Percentiles rank a stretch among this genome's conserved stretches.
These are phyloP conservation scores for Colletotrichum costaricense DNA, from an alignment of 2,329 filamentous ascomycete species.

Conservation along the genomic window DNA sequence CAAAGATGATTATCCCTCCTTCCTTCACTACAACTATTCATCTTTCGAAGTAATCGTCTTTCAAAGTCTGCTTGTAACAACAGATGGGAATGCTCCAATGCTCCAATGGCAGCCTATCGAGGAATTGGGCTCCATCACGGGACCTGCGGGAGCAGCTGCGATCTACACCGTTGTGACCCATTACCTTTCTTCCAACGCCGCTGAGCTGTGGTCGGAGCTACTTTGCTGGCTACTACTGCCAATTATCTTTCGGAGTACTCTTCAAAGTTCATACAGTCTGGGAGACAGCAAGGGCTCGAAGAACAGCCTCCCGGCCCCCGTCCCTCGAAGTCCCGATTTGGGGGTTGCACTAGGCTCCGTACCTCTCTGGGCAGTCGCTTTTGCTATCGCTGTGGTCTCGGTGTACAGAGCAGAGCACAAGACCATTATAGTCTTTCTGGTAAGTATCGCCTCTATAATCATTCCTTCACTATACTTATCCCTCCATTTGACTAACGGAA, in stretches of 20 bases:
- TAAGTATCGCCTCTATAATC: not conserved
- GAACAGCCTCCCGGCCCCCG: not conserved
- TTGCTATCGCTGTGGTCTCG: not conserved
- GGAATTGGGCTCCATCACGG: not conserved
- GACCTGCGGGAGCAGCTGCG: not conserved
- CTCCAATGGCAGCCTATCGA: too few species aligned
- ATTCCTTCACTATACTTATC: not conserved
- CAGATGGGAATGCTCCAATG: too few species aligned
- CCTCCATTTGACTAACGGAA: not conserved
- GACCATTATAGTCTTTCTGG: not conserved
- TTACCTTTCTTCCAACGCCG: not conserved
- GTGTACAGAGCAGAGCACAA: not conserved
- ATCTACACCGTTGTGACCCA: not conserved
- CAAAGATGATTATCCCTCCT: too few species aligned
- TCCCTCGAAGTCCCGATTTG: not conserved
- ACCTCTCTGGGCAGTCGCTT: not conserved
- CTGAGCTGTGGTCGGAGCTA: not conserved
- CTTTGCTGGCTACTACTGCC: not conserved
- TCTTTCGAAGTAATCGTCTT: too few species aligned
- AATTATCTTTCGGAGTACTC: not conserved
- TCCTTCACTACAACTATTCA: too few species aligned
- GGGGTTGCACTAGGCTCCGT: too few species aligned
- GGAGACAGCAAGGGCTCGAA: not conserved
- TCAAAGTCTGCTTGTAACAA: too few species aligned
- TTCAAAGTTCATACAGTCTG: not conserved